A percentile compares a stretch with the other conserved stretches of the same genome.
phyloP scores from a whole-genome alignment of 2,329 filamentous ascomycete genomes.

The Trichoderma harzianum region DNA sequence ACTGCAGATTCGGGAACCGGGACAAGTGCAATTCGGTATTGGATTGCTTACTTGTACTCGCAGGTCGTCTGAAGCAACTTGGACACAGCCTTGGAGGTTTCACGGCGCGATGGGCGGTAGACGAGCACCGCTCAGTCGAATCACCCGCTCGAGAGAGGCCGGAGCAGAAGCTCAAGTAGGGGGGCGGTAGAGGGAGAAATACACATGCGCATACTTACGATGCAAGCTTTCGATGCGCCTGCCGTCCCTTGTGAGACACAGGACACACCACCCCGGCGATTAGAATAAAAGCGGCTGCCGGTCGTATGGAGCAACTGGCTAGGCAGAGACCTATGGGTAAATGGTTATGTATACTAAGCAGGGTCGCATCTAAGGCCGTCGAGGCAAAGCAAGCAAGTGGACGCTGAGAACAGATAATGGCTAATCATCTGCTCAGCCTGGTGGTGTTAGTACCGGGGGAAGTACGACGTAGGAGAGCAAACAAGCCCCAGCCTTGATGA shows the following conservation, averaged over 20 bases:
- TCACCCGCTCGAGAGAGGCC: neutral
- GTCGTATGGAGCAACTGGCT: neutral
- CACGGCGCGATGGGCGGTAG: neutral
- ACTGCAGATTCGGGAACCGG: constrained; percentile 10
- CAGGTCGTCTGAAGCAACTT: neutral
- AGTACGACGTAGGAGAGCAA: neutral
- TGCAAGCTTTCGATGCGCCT: neutral
- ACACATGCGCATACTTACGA: neutral
- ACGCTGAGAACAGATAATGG: neutral
- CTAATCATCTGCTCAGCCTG: neutral
- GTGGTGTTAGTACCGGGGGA: neutral
- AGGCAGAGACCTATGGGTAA: neutral
- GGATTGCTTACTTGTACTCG: neutral
- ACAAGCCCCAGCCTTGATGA: neutral
- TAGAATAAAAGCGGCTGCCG: neutral
- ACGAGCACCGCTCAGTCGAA: neutral
- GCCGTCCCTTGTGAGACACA: constrained; percentile 9
- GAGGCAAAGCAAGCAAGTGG: neutral
- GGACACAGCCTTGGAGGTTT: neutral
- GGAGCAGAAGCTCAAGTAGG: neutral
- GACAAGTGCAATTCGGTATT: constrained; percentile 4
- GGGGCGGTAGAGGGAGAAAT: neutral
- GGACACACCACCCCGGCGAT: neutral
- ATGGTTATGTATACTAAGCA: neutral
- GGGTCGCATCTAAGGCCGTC: neutral